Conservation (phyloP, 176 grass and related monocot genomes). For the Lolium multiflorum region DNA sequence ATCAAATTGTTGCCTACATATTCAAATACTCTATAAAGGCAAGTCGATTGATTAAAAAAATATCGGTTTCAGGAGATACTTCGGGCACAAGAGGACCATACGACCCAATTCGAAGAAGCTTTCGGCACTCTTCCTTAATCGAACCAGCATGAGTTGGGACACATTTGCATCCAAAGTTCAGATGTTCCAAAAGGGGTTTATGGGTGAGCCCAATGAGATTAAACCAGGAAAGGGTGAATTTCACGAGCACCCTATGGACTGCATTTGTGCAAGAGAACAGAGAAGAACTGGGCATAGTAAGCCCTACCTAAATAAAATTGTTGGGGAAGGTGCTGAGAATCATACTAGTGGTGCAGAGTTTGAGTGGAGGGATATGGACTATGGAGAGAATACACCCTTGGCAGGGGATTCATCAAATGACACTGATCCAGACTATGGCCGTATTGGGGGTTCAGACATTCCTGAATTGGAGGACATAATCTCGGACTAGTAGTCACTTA, state of each 20-base stretch:
- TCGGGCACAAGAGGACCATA: slow-evolving; percentile 96
- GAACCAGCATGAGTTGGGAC: slow-evolving; percentile 81
- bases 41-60: slow-evolving; percentile 42
- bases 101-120: slow-evolving; percentile 95
- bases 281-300: slow-evolving; percentile 37
- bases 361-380: slow-evolving; percentile 80
- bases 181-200: slow-evolving; percentile 77
- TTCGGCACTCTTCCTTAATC: slow-evolving; percentile 77
- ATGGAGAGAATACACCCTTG: slow-evolving; percentile 77
- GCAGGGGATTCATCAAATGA: slow-evolving; percentile 53
- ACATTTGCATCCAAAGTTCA: slow-evolving; percentile 80
- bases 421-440: slow-evolving; percentile 53
- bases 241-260: slow-evolving; percentile 86
- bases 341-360: slow-evolving; percentile 51
- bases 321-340: slow-evolving; percentile 40
- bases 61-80: slow-evolving; percentile 86
- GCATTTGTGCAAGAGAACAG: slow-evolving; percentile 70
- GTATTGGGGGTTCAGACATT: slow-evolving; percentile 53
- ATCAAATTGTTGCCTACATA: slow-evolving; percentile 14
- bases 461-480: slow-evolving; percentile 64
- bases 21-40: slow-evolving; percentile 11
- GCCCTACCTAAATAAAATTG: slow-evolving; percentile 28
- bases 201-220: slow-evolving; percentile 93
- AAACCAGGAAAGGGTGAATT: slow-evolving; percentile 91
- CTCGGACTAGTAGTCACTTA: slow-evolving; percentile 66